These are phyloP conservation scores for Plasmodium adleri DNA, from an alignment of 169 alveolate species.

Conservation along the genomic window DNA sequence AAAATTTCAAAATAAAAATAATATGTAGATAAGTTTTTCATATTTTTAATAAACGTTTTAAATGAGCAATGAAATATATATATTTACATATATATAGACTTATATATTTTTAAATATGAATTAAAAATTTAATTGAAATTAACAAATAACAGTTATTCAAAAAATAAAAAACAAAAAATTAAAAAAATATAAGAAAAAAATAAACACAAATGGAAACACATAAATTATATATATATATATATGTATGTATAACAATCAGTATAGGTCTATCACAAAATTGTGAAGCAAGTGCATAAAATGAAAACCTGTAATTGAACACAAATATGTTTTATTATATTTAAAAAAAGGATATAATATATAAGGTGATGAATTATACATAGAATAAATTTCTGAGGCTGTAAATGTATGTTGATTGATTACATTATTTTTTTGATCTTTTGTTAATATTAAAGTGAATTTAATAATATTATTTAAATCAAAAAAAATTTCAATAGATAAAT, in stretches of 20 bases:
- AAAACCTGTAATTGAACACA: conserved; percentile 23
- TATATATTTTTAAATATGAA: not conserved
- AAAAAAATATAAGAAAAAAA: not conserved
- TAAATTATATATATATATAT: not conserved
- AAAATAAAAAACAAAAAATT: not conserved
- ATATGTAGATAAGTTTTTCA: not conserved
- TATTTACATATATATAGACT: no score
- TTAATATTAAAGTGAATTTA: conserved; percentile 21
- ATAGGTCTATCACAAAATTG: conserved; percentile 26
- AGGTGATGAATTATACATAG: conserved; percentile 38
- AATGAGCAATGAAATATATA: no score
- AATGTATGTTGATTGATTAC: conserved; percentile 30
- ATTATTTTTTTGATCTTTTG: not conserved
- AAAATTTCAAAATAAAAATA: not conserved
- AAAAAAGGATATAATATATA: conserved; percentile 38
- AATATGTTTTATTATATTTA: conserved; percentile 5
- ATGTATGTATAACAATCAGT: not conserved
- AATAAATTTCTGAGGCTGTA: conserved; percentile 20
- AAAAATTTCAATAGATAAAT: conserved; percentile 25
- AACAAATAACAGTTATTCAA: not conserved
- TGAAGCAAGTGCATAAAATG: conserved; percentile 42
- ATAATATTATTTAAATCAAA: conserved; percentile 27
- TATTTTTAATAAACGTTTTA: not conserved
- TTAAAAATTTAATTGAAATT: conserved; percentile 5
- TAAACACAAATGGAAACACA: no score